These are phyloP conservation scores for Cryptosporidium ryanae DNA, from an alignment of 169 alveolate genomes.

Conservation along the genomic window DNA sequence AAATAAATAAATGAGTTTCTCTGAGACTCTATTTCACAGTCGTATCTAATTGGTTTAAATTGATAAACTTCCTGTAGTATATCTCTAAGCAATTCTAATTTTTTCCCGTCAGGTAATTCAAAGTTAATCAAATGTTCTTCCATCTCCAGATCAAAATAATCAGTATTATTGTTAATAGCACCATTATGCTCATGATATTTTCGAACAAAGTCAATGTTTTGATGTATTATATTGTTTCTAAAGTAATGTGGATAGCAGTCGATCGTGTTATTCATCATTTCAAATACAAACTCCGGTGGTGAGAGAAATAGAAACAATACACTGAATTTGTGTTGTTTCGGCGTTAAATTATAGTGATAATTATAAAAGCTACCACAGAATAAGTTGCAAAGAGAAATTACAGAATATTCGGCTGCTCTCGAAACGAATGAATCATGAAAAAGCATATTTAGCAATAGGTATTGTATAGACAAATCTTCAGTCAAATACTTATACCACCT, in stretches of 20 bases:
- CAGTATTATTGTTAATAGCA: no score
- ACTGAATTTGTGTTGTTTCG: neutral
- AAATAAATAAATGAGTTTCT: slow-evolving; percentile 6
- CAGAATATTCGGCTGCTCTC: slow-evolving; percentile 44
- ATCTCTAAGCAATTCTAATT: slow-evolving; percentile 47
- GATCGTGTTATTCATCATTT: slow-evolving; percentile 9
- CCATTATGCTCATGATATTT: neutral
- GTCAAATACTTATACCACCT: slow-evolving; percentile 63
- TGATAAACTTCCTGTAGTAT: slow-evolving; percentile 38
- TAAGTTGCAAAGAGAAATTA: slow-evolving; percentile 42
- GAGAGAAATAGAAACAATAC: neutral
- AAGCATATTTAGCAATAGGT: slow-evolving; percentile 26
- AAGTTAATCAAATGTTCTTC: slow-evolving; percentile 39
- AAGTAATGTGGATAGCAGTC: slow-evolving; percentile 14
- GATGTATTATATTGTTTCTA: slow-evolving; percentile 6
- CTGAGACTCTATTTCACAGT: neutral
- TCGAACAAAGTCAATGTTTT: slow-evolving; percentile 6
- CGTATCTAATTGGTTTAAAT: slow-evolving; percentile 25
- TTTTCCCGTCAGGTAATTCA: slow-evolving; percentile 64
- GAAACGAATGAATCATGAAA: slow-evolving; percentile 51
- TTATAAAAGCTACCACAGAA: slow-evolving; percentile 11
- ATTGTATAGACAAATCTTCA: slow-evolving; percentile 48
- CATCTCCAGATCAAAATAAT: slow-evolving; percentile 10
- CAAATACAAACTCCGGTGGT: slow-evolving; percentile 50
- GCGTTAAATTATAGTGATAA: no score